Percentiles rank a stretch among this genome's conserved stretches.
These are phyloP conservation scores for Flammula alnicola DNA, from an alignment of 1,284 basidiomycete genomes.

Conservation along the genomic window DNA sequence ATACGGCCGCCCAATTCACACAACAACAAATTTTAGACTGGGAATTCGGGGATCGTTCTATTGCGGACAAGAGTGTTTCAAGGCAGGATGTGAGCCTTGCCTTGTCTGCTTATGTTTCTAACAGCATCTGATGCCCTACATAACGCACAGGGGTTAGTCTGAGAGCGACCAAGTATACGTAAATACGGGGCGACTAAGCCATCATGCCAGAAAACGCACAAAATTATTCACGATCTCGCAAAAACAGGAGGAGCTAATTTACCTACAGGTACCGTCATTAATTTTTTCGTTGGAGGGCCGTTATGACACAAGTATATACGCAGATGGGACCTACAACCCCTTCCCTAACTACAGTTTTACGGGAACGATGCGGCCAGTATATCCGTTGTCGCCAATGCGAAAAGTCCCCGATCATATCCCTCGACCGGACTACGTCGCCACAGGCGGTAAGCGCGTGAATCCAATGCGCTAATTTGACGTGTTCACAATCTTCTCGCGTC, in stretches of 20 bases:
- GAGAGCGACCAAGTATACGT: conserved; percentile 40
- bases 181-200: conserved; percentile 8
- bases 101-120: conserved; percentile 11
- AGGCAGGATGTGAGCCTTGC: conserved; percentile 69
- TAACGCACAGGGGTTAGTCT: conserved; percentile 20
- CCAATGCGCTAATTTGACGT: conserved; percentile 12
- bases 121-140: conserved; percentile 14
- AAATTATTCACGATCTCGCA: conserved; percentile 70
- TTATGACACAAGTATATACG: conserved; percentile 5
- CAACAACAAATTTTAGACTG: conserved; percentile 58
- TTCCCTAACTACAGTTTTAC: conserved; percentile 71
- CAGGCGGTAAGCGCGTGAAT: conserved; percentile 44
- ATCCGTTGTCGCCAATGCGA: conserved; percentile 75
- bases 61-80: conserved; percentile 86
- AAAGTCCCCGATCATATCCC: conserved; percentile 74
- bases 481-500: conserved; percentile 8
- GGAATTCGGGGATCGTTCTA: conserved; percentile 83
- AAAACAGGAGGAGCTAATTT: conserved; percentile 39
- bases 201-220: conserved; percentile 82
- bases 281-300: too few relatives aligned
- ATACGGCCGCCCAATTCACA: neutral
- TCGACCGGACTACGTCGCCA: conserved; percentile 77
- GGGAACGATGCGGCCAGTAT: conserved; percentile 71
- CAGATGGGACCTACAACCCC: conserved; percentile 76
- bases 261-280: conserved; percentile 16